Evolutionary conservation across 768 basidiomycete species (phyloP).

Genomic region (Macrolepiota dolichaula): DNA sequence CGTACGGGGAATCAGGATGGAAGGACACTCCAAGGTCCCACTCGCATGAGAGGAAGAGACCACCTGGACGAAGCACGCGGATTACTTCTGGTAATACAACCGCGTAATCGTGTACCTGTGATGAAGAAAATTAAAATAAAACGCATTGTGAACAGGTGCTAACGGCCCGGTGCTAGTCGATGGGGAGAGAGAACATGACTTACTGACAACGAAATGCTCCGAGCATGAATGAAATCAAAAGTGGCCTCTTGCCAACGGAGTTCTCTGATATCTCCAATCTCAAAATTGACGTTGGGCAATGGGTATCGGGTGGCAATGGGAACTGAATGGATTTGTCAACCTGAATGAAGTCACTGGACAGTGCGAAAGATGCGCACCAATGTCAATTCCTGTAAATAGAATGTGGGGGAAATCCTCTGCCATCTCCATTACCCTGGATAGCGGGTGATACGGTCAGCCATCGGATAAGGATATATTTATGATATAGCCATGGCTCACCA

Average conservation of each 20-base stretch:
- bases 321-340: conserved; percentile 37
- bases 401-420: conserved; percentile 61
- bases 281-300: conserved; percentile 57
- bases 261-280: conserved; percentile 58
- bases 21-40: conserved; percentile 44
- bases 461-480: conserved; percentile 15
- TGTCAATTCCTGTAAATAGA: conserved; percentile 69
- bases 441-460: conserved; percentile 4
- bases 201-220: conserved; percentile 58
- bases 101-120: conserved; percentile 54
- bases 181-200: conserved; percentile 21
- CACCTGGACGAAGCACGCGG: conserved; percentile 67
- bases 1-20: conserved; percentile 23
- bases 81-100: conserved; percentile 52
- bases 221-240: conserved; percentile 70
- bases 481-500: conserved; percentile 47
- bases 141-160: background rate
- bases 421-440: conserved; percentile 70
- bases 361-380: conserved; percentile 46
- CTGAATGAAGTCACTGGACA: conserved; percentile 11
- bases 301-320: conserved; percentile 70
- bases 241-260: conserved; percentile 48
- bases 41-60: conserved; percentile 66
- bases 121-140: conserved; percentile 11
- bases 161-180: background rate